phyloP scores from a whole-genome alignment of 352 stramenopile species.

The Phytophthora hibernalis region DNA sequence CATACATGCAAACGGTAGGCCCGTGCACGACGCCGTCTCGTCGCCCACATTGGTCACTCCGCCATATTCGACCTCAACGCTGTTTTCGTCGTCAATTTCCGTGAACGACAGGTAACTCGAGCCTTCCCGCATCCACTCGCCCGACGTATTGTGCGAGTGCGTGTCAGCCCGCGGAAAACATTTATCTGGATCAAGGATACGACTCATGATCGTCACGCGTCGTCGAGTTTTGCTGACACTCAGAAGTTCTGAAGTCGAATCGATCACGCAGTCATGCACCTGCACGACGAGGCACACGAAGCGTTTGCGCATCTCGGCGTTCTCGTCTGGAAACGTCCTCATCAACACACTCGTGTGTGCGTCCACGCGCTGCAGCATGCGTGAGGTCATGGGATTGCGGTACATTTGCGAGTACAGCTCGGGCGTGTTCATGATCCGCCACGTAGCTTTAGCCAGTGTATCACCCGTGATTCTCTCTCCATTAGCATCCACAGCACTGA shows the following conservation, averaged over 20 bases:
- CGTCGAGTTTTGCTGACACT: conserved; percentile 19
- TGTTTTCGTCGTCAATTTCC: conserved; percentile 40
- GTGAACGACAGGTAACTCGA: conserved; percentile 52
- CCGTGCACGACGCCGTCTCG: conserved; percentile 35
- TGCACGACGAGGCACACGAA: conserved; percentile 42
- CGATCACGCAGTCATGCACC: conserved; percentile 42
- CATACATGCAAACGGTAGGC: conserved; percentile 33
- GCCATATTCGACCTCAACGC: conserved; percentile 48
- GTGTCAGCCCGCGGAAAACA: conserved; percentile 33
- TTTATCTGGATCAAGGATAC: conserved; percentile 37
- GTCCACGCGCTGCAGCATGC: conserved; percentile 50
- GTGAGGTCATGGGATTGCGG: conserved; percentile 44
- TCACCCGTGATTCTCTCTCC: conserved; percentile 40
- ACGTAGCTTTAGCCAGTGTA: conserved; percentile 40
- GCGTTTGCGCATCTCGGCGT: conserved; percentile 37
- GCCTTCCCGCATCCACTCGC: conserved; percentile 47
- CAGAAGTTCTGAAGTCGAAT: conserved; percentile 16
- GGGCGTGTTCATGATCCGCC: conserved; percentile 46
- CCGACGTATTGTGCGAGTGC: conserved; percentile 14
- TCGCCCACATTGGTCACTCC: conserved; percentile 39
- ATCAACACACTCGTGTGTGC: conserved; percentile 47
- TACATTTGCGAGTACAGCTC: conserved; percentile 53
- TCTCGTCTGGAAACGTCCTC: conserved; percentile 50
- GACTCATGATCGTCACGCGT: conserved; percentile 39
- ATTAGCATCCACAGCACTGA: conserved; percentile 30